Conservation (phyloP, 495 filamentous ascomycete genomes). For the Penicillium longicatenatum region DNA sequence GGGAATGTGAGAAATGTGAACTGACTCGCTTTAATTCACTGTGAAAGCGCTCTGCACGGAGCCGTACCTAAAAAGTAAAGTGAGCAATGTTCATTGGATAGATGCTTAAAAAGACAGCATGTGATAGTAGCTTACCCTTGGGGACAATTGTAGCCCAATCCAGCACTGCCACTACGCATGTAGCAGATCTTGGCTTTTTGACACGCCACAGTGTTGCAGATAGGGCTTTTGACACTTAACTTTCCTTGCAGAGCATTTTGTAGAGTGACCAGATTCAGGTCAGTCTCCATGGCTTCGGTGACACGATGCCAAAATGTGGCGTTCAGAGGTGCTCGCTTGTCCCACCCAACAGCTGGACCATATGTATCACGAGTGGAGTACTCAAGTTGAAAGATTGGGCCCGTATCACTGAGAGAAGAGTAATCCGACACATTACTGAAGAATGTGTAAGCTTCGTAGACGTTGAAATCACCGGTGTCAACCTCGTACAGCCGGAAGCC, state of each 20-base stretch:
- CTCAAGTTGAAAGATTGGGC: constrained; percentile 51
- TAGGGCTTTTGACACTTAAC: constrained; percentile 49
- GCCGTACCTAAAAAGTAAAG: constrained; percentile 1
- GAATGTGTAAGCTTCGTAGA: constrained; percentile 56
- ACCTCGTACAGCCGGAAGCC: constrained; percentile 58
- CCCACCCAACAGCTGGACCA: constrained; percentile 46
- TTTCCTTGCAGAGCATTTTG: constrained; percentile 60
- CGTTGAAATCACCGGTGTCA: constrained; percentile 53
- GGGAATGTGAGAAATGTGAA: not conserved
- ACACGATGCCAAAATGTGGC: constrained; percentile 61
- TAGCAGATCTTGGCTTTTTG: constrained; percentile 60
- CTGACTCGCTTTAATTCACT: not conserved
- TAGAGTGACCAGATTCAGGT: constrained; percentile 44
- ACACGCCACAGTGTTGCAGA: constrained; percentile 53
- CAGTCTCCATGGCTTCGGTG: constrained; percentile 59
- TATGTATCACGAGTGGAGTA: constrained; percentile 60
- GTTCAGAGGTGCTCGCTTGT: constrained; percentile 51
- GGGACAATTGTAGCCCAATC: constrained; percentile 51
- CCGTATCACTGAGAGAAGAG: constrained; percentile 32
- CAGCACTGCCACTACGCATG: constrained; percentile 57
- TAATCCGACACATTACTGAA: constrained; percentile 53
- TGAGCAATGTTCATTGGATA: not conserved
- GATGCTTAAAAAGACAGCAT: not conserved
- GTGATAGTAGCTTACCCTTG: constrained; percentile 43
- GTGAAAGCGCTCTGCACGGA: constrained; percentile 10